Base-by-base conservation (phyloP, 305 asterid genomes). In the Fraxinus angustifolia region DNA sequence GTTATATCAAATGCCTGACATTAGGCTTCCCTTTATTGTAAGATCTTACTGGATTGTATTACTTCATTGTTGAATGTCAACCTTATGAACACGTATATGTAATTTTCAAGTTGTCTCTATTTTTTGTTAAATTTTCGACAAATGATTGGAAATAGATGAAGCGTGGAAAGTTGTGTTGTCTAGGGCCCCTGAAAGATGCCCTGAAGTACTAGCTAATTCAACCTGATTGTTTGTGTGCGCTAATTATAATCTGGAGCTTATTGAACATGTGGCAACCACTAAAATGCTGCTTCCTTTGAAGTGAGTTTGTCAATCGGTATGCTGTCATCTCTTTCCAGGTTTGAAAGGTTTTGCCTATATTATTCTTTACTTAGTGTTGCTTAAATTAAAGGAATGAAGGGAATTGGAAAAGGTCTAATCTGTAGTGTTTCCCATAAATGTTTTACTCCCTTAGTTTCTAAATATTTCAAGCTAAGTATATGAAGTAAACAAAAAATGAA, bases 1-100 rank as follows among this genome's bases (percentile, higher is more conserved):
- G 3, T 36, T 38, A 50, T 79, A 67, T 82, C 21, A 30, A 45
- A 12, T 60, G 85, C 50, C 70, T 71, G 81, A 33, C 65, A 58
- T 71, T 74, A 14, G 71, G 79, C 71, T 76, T 72, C 23, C 67
- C 33, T 73, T 73, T 45, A 50, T 17, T 75, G 76, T 53, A 71
- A 31, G 62, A 75, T 56, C 75, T 81, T 40, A 68, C 62, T 67
- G 11, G 34, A 30, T 5, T 19, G 30, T 79, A 70, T 48, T n/a
- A 56, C 56, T 45, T 81, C 70, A 73, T n/a, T 36, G 60, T 70
- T 31, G 38, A 35, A 21, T 78, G 21, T 30, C 6, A 56, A 42
- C 78, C 28, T 73, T 23, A 33, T 40, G 75, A 35, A 60, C 16
- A 6, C 19, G 68, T 40, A 74, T 53, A 56, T 75, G 56, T 67